A percentile compares a stretch with the other conserved stretches of the same genome.
Evolutionary conservation across 73 alveolate species (phyloP).

Genomic region (Blepharisma stoltei): DNA sequence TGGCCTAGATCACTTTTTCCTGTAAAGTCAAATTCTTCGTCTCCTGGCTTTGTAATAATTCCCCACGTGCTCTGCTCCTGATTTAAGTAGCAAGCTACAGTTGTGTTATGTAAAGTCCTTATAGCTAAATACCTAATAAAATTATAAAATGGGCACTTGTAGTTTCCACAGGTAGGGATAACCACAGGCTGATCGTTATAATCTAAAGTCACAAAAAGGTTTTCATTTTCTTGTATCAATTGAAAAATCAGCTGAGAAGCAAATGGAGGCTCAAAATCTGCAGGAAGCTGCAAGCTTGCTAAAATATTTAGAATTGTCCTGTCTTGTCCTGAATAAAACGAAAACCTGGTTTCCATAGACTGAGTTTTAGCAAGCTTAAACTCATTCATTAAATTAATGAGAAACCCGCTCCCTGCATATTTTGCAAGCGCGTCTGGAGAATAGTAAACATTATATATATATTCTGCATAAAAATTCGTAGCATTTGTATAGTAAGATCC

Average conservation of each 20-base stretch:
- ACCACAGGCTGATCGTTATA: neutral
- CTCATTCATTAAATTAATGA: neutral
- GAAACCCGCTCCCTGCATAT: neutral
- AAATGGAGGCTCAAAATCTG: conserved; percentile 8
- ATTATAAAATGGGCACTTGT: too few species aligned
- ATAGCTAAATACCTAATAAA: too few species aligned
- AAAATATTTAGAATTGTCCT: neutral
- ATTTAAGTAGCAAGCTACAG: too few species aligned
- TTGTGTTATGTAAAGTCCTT: too few species aligned
- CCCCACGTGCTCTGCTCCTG: too few species aligned
- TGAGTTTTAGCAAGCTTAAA: neutral
- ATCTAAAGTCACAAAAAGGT: neutral
- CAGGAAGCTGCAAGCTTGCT: neutral
- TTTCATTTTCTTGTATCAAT: neutral
- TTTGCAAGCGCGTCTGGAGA: neutral
- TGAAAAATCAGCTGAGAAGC: conserved; percentile 27
- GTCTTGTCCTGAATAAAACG: conserved; percentile 23
- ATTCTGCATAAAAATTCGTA: neutral
- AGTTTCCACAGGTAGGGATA: neutral
- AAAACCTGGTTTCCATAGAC: neutral
- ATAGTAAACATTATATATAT: neutral
- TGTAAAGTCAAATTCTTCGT: too few species aligned
- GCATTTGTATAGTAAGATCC: neutral
- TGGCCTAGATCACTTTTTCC: too few species aligned
- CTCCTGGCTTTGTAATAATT: too few species aligned